Percentiles rank a stretch among this genome's conserved stretches.
Conservation (phyloP, 371 early-diverging fungal species). For the Globomyces sp. region DNA sequence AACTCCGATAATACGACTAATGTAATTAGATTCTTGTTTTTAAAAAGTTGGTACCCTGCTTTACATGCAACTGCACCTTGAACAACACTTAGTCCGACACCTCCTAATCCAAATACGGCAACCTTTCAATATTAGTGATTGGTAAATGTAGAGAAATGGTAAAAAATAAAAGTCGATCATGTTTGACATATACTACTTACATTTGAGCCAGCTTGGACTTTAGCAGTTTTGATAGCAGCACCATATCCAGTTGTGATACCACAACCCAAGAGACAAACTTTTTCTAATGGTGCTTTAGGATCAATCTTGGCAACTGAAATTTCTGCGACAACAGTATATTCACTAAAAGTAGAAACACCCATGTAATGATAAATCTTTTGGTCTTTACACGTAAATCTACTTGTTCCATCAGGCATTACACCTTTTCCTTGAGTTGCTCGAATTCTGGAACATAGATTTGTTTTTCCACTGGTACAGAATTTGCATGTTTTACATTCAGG, state of each 20-base stretch:
- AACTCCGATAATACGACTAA: conserved; percentile 77
- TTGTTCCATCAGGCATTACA: conserved; percentile 91
- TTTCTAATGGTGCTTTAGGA: conserved; percentile 75
- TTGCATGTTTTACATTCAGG: conserved; percentile 91
- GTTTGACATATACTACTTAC: conserved; percentile 22
- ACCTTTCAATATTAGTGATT: conserved; percentile 26
- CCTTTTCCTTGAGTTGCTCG: conserved; percentile 93
- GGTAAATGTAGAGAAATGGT: conserved; percentile 7
- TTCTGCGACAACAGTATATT: conserved; percentile 86
- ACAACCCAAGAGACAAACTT: conserved; percentile 87
- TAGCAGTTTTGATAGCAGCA: conserved; percentile 89
- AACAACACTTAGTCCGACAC: conserved; percentile 88
- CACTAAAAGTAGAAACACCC: conserved; percentile 94
- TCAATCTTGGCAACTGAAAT: conserved; percentile 89
- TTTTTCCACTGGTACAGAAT: conserved; percentile 93
- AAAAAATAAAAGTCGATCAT: neutral
- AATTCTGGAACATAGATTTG: conserved; percentile 91
- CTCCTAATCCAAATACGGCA: conserved; percentile 95
- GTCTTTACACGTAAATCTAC: conserved; percentile 92
- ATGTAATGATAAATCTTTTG: conserved; percentile 85
- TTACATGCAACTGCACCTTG: conserved; percentile 78
- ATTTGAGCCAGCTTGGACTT: conserved; percentile 73
- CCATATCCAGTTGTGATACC: conserved; percentile 96
- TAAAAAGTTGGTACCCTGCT: conserved; percentile 45
- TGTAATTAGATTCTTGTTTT: too few species aligned